phyloP scores from a whole-genome alignment of 2,329 filamentous ascomycete genomes.

The Zopfia rhizophila region DNA sequence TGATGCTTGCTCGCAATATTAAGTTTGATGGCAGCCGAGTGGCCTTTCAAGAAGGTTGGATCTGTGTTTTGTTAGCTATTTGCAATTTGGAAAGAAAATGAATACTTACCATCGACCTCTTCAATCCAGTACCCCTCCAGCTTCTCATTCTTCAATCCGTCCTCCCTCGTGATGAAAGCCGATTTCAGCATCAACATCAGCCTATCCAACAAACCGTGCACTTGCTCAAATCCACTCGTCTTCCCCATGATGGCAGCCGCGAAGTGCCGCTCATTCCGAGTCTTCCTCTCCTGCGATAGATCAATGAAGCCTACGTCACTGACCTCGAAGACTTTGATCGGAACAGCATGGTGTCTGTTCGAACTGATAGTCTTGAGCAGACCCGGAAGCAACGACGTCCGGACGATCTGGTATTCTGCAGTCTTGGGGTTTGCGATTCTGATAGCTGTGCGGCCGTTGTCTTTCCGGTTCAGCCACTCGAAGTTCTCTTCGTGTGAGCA shows the following conservation, averaged over 20 bases:
- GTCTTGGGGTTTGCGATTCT: constrained; percentile 93
- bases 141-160: constrained; percentile 67
- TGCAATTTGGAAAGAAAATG: neutral
- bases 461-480: constrained; percentile 88
- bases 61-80: constrained; percentile 58
- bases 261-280: constrained; percentile 91
- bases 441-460: constrained; percentile 84
- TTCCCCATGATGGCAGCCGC: constrained; percentile 97
- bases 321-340: constrained; percentile 92
- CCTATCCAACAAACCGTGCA: constrained; percentile 93
- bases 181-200: constrained; percentile 91
- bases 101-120: constrained; percentile 76
- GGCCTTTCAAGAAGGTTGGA: constrained; percentile 89
- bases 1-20: constrained; percentile 77
- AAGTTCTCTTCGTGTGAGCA: constrained; percentile 99
- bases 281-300: constrained; percentile 80
- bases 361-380: constrained; percentile 93
- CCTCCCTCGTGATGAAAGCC: constrained; percentile 80
- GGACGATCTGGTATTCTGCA: constrained; percentile 90
- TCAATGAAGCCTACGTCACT: constrained; percentile 95
- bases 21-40: constrained; percentile 85
- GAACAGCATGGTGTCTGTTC: constrained; percentile 88
- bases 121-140: constrained; percentile 90
- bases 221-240: constrained; percentile 91
- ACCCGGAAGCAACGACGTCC: constrained; percentile 85